These are phyloP conservation scores for Zymoseptoria pseudotritici DNA, from an alignment of 2,329 filamentous ascomycete genomes.

Conservation along the genomic window DNA sequence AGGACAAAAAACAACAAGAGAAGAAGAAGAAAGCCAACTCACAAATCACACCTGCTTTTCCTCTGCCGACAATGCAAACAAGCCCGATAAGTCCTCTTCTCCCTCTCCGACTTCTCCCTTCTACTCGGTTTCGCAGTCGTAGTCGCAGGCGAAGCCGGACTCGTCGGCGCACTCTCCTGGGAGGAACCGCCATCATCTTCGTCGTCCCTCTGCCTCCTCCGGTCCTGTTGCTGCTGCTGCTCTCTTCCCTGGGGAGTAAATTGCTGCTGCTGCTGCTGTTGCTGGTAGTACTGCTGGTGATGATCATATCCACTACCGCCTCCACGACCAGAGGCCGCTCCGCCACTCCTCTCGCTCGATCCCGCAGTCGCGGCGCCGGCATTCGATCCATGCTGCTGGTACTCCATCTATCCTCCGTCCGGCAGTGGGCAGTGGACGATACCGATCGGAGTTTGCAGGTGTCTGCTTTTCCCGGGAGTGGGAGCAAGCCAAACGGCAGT, in stretches of 20 bases:
- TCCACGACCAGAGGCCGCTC: not conserved
- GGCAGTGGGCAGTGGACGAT: not conserved
- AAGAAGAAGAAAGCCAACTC: constrained; percentile 6
- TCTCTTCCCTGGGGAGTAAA: no score
- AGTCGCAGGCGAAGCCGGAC: not conserved
- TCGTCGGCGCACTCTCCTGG: not conserved
- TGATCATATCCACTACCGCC: not conserved
- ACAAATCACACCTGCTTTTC: constrained; percentile 30
- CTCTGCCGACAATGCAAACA: constrained; percentile 28
- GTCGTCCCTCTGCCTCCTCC: not conserved
- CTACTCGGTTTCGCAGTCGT: constrained; percentile 1
- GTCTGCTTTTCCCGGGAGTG: not conserved
- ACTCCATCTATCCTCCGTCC: not conserved
- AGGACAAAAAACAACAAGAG: not conserved
- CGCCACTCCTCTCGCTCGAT: not conserved
- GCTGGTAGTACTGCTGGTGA: not conserved
- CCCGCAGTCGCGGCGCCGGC: no score
- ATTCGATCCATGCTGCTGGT: not conserved
- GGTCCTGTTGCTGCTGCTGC: not conserved
- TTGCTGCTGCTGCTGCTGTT: no score
- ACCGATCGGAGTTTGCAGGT: not conserved
- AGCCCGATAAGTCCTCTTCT: constrained; percentile 28
- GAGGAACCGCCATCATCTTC: not conserved
- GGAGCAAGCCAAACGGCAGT: not conserved
- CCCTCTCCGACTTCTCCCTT: constrained; percentile 19